A percentile compares a stretch with the other conserved stretches of the same genome.
phyloP scores from a whole-genome alignment of 2,329 filamentous ascomycete genomes.

The Fusarium sp. region DNA sequence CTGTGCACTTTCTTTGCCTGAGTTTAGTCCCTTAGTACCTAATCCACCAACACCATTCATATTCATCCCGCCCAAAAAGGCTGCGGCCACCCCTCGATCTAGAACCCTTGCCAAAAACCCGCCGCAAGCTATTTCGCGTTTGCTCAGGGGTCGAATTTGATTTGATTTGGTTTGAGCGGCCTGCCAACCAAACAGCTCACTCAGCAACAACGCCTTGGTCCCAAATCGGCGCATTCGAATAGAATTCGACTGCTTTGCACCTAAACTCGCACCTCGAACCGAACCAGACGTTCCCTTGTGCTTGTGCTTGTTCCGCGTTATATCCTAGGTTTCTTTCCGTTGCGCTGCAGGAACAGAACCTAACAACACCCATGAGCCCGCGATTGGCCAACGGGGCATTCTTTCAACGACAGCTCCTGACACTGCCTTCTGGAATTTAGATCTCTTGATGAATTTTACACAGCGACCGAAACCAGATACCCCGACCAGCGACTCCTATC shows the following conservation, averaged over 20 bases:
- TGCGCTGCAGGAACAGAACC: constrained; percentile 28
- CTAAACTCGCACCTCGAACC: not conserved
- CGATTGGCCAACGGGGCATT: constrained; percentile 46
- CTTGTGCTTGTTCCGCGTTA: constrained; percentile 5
- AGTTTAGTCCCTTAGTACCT: no score
- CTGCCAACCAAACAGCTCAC: constrained; percentile 39
- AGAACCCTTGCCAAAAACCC: constrained; percentile 47
- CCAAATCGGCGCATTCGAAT: constrained; percentile 12
- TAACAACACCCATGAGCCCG: constrained; percentile 44
- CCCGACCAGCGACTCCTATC: constrained; percentile 12
- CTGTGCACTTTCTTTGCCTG: constrained; percentile 7
- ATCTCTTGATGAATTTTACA: constrained; percentile 49
- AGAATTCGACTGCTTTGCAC: constrained; percentile 1
- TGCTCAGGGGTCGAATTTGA: constrained; percentile 48
- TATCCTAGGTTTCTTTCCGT: not conserved
- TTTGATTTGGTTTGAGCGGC: constrained; percentile 36
- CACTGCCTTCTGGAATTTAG: constrained; percentile 41
- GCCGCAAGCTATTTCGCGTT: constrained; percentile 47
- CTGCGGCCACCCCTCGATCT: constrained; percentile 49
- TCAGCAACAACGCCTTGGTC: constrained; percentile 32
- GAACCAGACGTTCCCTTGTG: constrained; percentile 7
- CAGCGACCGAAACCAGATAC: constrained; percentile 29
- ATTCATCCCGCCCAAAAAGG: constrained; percentile 45
- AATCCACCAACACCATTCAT: constrained; percentile 22
- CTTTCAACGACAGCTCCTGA: constrained; percentile 38